Conservation (phyloP, 371 early-diverging fungal species). For the Amoeboaphelidium occidentale region DNA sequence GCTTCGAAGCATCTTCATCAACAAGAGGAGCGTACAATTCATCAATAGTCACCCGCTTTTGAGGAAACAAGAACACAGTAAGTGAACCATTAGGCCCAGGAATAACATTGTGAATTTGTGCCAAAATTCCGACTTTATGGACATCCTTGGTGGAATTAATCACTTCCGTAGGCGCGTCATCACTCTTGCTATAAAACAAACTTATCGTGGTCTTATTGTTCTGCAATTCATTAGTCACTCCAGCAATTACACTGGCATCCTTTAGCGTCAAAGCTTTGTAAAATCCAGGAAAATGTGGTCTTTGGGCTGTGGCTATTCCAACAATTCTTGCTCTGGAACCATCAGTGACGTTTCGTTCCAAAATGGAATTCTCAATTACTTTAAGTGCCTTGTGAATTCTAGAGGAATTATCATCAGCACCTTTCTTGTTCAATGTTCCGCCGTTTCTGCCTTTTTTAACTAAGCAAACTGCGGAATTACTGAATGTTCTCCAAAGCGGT, state of each 20-base stretch:
- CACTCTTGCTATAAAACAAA: background rate
- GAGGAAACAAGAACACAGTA: conserved; percentile 82
- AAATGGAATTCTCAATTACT: too few relatives aligned
- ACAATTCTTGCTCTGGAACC: too few relatives aligned
- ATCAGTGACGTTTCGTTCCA: too few relatives aligned
- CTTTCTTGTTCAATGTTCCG: too few relatives aligned
- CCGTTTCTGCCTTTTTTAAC: too few relatives aligned
- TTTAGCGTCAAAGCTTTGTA: conserved; percentile 88
- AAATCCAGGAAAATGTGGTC: conserved; percentile 87
- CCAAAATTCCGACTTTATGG: conserved; percentile 79
- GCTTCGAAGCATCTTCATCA: background rate
- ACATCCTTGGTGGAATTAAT: conserved; percentile 48
- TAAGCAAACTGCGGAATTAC: too few relatives aligned
- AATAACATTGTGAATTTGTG: conserved; percentile 77
- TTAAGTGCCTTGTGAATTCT: too few relatives aligned
- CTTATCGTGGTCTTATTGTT: background rate
- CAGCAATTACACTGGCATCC: conserved; percentile 65
- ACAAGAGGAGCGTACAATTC: conserved; percentile 21
- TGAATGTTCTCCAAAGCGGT: too few relatives aligned
- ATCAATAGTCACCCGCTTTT: conserved; percentile 59
- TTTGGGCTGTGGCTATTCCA: too few relatives aligned
- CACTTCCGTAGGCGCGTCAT: conserved; percentile 21
- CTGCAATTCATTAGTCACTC: conserved; percentile 72
- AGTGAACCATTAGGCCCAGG: conserved; percentile 48
- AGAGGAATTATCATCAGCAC: too few relatives aligned